A percentile compares a stretch with the other conserved stretches of the same genome.
Evolutionary conservation across 768 basidiomycete genomes (phyloP).

Genomic region (Kwoniella dendrophila): DNA sequence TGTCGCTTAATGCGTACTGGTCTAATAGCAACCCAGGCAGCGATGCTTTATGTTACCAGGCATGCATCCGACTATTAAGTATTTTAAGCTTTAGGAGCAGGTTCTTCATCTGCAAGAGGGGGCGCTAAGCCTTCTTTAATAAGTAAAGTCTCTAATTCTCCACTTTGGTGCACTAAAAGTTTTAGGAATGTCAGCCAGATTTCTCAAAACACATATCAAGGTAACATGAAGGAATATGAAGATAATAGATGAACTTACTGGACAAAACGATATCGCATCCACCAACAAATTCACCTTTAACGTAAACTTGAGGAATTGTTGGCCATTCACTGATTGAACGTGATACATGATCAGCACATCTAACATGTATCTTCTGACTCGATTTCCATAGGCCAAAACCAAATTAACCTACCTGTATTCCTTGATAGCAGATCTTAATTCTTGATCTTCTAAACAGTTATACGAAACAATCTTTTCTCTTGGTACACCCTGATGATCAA

Average conservation of each 20-base stretch:
- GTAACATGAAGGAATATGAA: slow-evolving; percentile 1
- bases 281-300: slow-evolving; percentile 93
- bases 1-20: too few relatives aligned
- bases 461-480: slow-evolving; percentile 81
- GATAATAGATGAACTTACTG: slow-evolving; percentile 64
- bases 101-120: slow-evolving; percentile 54
- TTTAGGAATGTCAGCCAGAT: background rate
- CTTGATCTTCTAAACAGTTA: slow-evolving; percentile 82
- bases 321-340: slow-evolving; percentile 79
- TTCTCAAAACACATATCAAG: background rate
- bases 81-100: slow-evolving; percentile 26
- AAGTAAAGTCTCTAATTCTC: slow-evolving; percentile 83
- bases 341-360: background rate
- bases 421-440: slow-evolving; percentile 84
- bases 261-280: slow-evolving; percentile 92
- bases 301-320: slow-evolving; percentile 92
- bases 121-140: slow-evolving; percentile 72
- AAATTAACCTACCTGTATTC: slow-evolving; percentile 83
- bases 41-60: too few relatives aligned
- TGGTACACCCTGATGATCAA: slow-evolving; percentile 67
- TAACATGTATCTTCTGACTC: background rate
- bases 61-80: slow-evolving; percentile 3
- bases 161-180: slow-evolving; percentile 88
- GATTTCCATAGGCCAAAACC: background rate
- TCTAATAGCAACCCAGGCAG: too few relatives aligned